Base-by-base conservation (phyloP, 2,329 filamentous ascomycete genomes). In the Endoconidiophora laricicola region DNA sequence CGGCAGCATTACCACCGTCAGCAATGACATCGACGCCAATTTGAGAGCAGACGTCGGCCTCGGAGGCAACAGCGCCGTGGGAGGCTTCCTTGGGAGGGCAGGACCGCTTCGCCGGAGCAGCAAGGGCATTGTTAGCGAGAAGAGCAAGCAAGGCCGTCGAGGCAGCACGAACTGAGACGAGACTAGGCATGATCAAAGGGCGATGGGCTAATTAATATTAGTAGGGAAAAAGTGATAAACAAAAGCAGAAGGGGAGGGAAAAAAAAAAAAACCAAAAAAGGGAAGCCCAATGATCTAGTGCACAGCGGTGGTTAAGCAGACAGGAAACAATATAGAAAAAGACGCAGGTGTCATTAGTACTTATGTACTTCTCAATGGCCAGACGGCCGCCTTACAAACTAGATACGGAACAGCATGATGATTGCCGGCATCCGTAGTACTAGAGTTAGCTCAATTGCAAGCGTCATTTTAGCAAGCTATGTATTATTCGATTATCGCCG, bases 1-100 rank as follows among this genome's bases (percentile, higher is more conserved):
- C 79, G 6, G 76, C 78, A 6, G 79, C 79, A 62, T 79, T 83
- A 12, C 79, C 79, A 12, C 79, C 78, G 41, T 68, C 59, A 48
- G 73, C 64, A 49, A 83, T 58, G 24, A 79, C 66, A 7, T 73
- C 63, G 2, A 71, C 70, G 5, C 79, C 79, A 55, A 81, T 71
- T 2, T 67, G 62, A 56, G 74, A 79, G 58, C 79, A 83, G 44
- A 78, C 65, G 0, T 65, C 61, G 55, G 66, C 73, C 58, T 82
- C 76, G 6, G 73, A 78, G 1, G 79, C 76, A 41, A 81, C 74
- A 12, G 78, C 79, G 7, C 78, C 78, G 60, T 62, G 10, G 41
- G 45, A 48, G 22, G 56, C 2, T 44, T 54, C 1, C 26, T 26
- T 2, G 16, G 54, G 4, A 54, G 52, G 42, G 16, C 24, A 10